Base-by-base conservation (phyloP, 345 rosid species). In the Ricinus communis region DNA sequence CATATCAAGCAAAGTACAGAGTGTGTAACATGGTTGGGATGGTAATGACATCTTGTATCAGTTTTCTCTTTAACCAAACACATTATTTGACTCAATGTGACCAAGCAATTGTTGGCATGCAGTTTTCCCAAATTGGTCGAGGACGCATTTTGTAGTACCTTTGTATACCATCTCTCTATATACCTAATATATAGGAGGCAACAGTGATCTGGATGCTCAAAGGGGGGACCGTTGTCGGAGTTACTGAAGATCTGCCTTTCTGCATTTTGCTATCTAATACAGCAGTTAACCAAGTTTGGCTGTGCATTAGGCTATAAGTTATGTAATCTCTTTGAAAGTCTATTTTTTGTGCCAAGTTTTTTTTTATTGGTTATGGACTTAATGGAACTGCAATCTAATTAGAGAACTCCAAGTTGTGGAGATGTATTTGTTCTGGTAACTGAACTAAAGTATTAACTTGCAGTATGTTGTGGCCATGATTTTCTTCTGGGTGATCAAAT, bases 1-100 rank as follows among this genome's bases (percentile, higher is more conserved):
- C 69, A 72, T 78, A 21, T 71, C 87, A 12, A 73, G 77, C 83
- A 82, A 87, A 77, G 74, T 77, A 46, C 87, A 76, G 81, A 85
- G 79, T 66, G 90, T 83, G 72, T 85, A 76, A 70, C 72, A 24
- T 74, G 41, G 64, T 63, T 56, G 55, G 65, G 50, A 74, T 51
- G 80, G 75, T 66, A 74, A 65, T 36, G 27, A 28, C 46, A 52
- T 31, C 43, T 51, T 7, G 21, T 31, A 46, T 50, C 46, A 10
- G 8, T 70, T 60, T 55, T 56, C 60, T 21, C 8, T 49, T 71
- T 31, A 30, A 18, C 13, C 5, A 2, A 54, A 73, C 25, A 31
- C 18, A 21, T 4, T 43, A 33, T 63, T 15, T 16, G 55, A 73
- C n/a, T 47, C 38, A 33, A 19, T 5, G 18, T 52, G 49, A 73